Base-by-base conservation (phyloP, 2,329 filamentous ascomycete species). In the Aaosphaeria arxii region DNA sequence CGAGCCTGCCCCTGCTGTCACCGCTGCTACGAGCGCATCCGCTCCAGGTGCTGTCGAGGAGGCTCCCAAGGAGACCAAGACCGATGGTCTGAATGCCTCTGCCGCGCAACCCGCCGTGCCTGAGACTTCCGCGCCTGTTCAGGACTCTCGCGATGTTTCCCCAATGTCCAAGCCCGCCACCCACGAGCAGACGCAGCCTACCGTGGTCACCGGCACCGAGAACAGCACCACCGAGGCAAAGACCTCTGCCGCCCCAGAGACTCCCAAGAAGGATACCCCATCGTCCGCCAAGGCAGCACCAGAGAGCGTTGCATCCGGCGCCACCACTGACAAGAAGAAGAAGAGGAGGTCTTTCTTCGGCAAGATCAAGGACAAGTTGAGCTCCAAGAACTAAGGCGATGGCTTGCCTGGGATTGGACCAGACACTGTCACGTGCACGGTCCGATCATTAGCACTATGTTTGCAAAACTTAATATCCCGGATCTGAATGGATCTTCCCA, bases 331-430 rank as follows among this genome's bases (percentile, higher is more conserved):
- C 42, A 74, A 75, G 69, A 74, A 75, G 63, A 76, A 74, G 64
- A 76, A 75, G 69, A 69, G 74, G 60, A 70, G 70, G 43, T 72
- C 70, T 46, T 68, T 77, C 59, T 77, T 77, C 50, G 71, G 71
- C 55, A 75, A 72, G 65, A 53, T 78, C 51, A 77, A 77, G 71
- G 74, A 76, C 48, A 76, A 75, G 69, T 63, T 78, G 44, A 57
- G 56, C 24, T 56, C 53, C 56, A 65, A 66, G 49, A 46, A 59
- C 48, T 63, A 62, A 55, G 51, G 44, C 40, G 32, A 35, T 5
- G 32, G 24, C 46, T 50, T 50, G 43, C 45, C 42, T 50, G 50
- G 53, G 48, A 52, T 56, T 50, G 17, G 17, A 24, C 13, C 40
- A 48, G 44, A 48, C 47, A 51, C 43, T 30, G 41, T 28, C 43